phyloP scores from a whole-genome alignment of 768 basidiomycete genomes.

The Boletus rubroflammeus region DNA sequence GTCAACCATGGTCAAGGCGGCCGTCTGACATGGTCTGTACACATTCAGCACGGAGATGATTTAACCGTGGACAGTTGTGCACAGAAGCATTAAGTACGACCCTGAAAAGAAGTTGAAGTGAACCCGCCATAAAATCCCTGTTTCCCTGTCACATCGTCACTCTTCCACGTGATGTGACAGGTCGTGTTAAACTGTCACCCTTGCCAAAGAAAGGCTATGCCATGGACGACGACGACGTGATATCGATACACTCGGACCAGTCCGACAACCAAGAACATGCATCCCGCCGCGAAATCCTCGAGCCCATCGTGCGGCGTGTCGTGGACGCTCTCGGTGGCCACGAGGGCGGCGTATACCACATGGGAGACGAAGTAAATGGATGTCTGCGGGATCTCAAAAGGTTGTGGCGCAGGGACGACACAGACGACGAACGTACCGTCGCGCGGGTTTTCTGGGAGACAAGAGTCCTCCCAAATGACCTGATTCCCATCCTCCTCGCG shows the following conservation, averaged over 20 bases:
- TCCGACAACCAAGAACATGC: conserved; percentile 28
- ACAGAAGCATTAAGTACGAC: not conserved
- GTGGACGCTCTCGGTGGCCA: conserved; percentile 79
- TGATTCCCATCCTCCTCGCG: conserved; percentile 78
- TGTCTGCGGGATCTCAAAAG: conserved; percentile 94
- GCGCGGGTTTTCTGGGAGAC: conserved; percentile 90
- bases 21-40: not conserved
- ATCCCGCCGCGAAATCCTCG: conserved; percentile 53
- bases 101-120: not conserved
- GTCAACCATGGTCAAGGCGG: not conserved
- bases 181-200: conserved; percentile 24
- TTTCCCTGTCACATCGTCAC: conserved; percentile 1
- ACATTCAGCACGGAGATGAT: conserved; percentile 13
- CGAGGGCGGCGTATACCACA: conserved; percentile 62
- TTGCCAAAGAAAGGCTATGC: not conserved
- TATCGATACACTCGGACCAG: conserved; percentile 31
- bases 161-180: conserved; percentile 27
- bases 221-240: conserved; percentile 34
- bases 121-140: not conserved
- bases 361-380: conserved; percentile 78
- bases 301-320: conserved; percentile 67
- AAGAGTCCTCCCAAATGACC: conserved; percentile 81
- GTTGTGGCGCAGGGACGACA: conserved; percentile 94
- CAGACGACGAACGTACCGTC: conserved; percentile 93
- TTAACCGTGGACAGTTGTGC: conserved; percentile 8